phyloP scores from a whole-genome alignment of 1,139 yeast genomes.

The Petasospora fabianii region DNA sequence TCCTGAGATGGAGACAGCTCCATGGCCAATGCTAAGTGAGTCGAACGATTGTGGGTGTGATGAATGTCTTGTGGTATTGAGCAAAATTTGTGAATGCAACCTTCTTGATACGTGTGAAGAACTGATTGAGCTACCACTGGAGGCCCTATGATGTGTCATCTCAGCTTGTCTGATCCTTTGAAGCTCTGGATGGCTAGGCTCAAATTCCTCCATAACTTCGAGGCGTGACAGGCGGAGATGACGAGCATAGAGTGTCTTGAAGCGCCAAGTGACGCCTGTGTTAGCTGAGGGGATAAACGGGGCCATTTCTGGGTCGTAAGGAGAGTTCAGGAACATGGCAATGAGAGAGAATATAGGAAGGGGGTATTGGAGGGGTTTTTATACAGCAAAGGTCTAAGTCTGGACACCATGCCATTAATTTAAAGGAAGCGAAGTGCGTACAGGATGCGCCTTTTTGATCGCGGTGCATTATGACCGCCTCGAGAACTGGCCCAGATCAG shows the following conservation, averaged over 20 bases:
- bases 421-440: neutral
- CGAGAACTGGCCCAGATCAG: too few relatives aligned
- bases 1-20: neutral
- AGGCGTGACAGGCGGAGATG: constrained; percentile 14
- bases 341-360: neutral
- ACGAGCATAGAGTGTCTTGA: constrained; percentile 20
- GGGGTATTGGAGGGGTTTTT: too few relatives aligned
- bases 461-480: too few relatives aligned
- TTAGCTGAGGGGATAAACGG: constrained; percentile 2
- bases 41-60: neutral
- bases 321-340: neutral
- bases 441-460: too few relatives aligned
- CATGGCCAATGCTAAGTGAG: neutral
- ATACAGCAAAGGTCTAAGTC: too few relatives aligned
- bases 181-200: constrained; percentile 12
- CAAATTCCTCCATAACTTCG: constrained; percentile 13
- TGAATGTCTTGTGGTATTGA: neutral
- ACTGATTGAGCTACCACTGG: neutral
- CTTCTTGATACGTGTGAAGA: neutral
- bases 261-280: constrained; percentile 23
- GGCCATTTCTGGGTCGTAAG: neutral
- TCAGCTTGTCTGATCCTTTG: constrained; percentile 2
- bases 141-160: neutral
- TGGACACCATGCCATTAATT: too few relatives aligned
- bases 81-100: constrained; percentile 1